Conservation (phyloP, 768 basidiomycete genomes). For the Chlorophyllum brunneum region DNA sequence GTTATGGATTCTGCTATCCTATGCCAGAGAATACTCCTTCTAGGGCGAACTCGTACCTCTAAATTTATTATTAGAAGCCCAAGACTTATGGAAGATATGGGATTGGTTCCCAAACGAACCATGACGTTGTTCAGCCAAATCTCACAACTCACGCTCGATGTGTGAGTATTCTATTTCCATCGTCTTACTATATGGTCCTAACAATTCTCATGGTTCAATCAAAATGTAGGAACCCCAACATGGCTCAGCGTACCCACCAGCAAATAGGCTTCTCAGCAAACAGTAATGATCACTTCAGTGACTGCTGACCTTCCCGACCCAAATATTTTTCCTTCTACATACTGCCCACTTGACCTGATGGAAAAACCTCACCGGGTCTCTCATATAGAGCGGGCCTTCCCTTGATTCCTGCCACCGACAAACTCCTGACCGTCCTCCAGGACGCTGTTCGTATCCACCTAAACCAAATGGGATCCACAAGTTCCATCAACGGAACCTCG, state of each 20-base stretch:
- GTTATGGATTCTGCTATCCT: conserved; percentile 1
- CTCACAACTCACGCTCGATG: not conserved
- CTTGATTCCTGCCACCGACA: conserved; percentile 2
- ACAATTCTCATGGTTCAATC: conserved; percentile 5
- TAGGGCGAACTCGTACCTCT: not conserved
- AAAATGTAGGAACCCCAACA: not conserved
- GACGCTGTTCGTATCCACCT: not conserved
- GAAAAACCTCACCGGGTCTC: not conserved
- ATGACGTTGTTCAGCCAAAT: not conserved
- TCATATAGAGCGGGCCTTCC: no score
- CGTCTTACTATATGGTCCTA: not conserved
- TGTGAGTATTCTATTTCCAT: not conserved
- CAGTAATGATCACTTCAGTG: not conserved
- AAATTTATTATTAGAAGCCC: not conserved
- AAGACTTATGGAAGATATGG: not conserved
- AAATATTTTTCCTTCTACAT: not conserved
- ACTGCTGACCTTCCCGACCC: not conserved
- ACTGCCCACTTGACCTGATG: not conserved
- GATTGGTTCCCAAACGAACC: not conserved
- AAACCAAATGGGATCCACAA: conserved; percentile 5
- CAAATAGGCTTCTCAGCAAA: conserved; percentile 9
- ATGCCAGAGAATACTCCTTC: not conserved
- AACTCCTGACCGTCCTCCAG: not conserved
- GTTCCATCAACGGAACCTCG: conserved; percentile 11
- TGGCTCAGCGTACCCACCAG: not conserved